Evolutionary conservation across 2,329 filamentous ascomycete species (phyloP).

Genomic region (Rhinocladiella mackenziei): DNA sequence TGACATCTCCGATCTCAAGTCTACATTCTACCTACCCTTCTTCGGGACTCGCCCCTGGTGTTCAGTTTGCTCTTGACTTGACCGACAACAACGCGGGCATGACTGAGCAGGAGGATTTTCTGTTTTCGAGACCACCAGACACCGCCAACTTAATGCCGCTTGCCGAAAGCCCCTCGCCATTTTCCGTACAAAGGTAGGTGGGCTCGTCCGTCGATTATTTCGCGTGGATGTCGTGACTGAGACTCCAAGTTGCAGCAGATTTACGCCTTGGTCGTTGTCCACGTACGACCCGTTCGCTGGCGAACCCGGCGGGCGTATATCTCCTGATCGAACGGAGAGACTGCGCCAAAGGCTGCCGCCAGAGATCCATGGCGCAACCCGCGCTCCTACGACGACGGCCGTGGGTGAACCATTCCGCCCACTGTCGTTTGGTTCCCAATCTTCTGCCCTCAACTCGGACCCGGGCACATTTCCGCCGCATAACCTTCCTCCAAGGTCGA

Average conservation of each 20-base stretch:
- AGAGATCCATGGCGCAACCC: constrained; percentile 21
- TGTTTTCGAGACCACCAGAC: constrained; percentile 13
- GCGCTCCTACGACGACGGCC: constrained; percentile 14
- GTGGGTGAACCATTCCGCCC: constrained; percentile 23
- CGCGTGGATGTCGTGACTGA: not conserved
- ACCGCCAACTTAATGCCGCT: constrained; percentile 11
- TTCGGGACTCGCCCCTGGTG: constrained; percentile 20
- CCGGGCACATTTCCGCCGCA: constrained; percentile 17
- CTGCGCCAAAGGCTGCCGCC: constrained; percentile 21
- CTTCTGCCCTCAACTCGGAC: constrained; percentile 20
- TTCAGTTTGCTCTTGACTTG: constrained; percentile 25
- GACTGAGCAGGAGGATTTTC: constrained; percentile 19
- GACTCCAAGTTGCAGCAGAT: constrained; percentile 13
- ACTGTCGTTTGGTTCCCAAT: constrained; percentile 19
- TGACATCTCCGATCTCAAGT: constrained; percentile 21
- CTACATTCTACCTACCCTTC: constrained; percentile 19
- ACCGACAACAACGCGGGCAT: constrained; percentile 18
- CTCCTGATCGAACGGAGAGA: constrained; percentile 21
- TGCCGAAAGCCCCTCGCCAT: constrained; percentile 15
- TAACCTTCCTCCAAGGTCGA: constrained; percentile 18
- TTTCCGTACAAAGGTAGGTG: constrained; percentile 17
- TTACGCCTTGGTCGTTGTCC: constrained; percentile 17
- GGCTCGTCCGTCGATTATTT: not conserved
- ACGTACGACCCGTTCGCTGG: constrained; percentile 23
- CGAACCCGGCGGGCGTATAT: constrained; percentile 19